These are phyloP conservation scores for Termitomyces eurrhizus DNA, from an alignment of 768 basidiomycete species.

Conservation along the genomic window DNA sequence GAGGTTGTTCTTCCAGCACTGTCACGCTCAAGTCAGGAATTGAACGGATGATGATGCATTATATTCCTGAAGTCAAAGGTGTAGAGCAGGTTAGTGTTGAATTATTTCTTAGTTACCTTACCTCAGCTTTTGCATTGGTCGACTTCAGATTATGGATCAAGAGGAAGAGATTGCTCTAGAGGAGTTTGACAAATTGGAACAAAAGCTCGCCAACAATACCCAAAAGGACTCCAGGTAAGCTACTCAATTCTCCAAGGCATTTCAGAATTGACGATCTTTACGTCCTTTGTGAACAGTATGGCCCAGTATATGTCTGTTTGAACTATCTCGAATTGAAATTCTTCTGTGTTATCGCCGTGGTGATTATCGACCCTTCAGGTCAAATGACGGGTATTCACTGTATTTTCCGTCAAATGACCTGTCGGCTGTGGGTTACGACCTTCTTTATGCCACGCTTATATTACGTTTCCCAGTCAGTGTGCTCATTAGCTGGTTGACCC, in stretches of 20 bases:
- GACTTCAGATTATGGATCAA: conserved; percentile 74
- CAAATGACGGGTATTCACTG: not conserved
- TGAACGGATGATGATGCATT: conserved; percentile 99
- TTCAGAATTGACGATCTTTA: not conserved
- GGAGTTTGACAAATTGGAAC: conserved; percentile 88
- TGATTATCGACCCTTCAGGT: not conserved
- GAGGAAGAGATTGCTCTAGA: conserved; percentile 85
- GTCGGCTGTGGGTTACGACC: not conserved
- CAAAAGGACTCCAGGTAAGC: conserved; percentile 46
- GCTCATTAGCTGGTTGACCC: not conserved
- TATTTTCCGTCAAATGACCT: not conserved
- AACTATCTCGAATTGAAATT: not conserved
- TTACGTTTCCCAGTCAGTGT: not conserved
- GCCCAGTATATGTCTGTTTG: conserved; percentile 81
- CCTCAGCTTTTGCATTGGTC: conserved; percentile 7
- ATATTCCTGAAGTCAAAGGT: conserved; percentile 92
- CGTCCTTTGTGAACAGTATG: conserved; percentile 43
- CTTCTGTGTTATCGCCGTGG: not conserved
- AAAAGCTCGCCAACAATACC: conserved; percentile 48
- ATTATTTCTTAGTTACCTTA: not conserved
- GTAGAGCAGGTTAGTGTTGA: conserved; percentile 69
- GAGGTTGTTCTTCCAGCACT: conserved; percentile 91
- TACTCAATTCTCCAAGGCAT: not conserved
- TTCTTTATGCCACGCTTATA: not conserved
- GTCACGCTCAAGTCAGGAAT: conserved; percentile 97